A percentile compares a stretch with the other conserved stretches of the same genome.
Conservation (phyloP, 2,329 filamentous ascomycete species). For the Colletotrichum somersetense region DNA sequence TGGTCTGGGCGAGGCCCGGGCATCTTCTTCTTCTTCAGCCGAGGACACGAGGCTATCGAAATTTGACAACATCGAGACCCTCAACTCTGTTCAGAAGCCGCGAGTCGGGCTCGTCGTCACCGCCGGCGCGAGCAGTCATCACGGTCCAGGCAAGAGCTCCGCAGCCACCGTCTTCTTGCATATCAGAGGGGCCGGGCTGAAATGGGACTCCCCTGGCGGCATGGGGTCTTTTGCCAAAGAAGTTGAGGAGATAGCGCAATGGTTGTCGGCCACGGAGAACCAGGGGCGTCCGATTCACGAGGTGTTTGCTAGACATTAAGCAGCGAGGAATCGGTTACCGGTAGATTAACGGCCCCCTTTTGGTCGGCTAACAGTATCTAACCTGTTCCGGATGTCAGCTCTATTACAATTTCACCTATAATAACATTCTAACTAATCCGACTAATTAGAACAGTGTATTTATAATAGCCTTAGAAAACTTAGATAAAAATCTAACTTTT, state of each 20-base stretch:
- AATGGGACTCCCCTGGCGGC: background rate
- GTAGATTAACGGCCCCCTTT: no score
- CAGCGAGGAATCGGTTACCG: no score
- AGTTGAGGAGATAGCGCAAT: background rate
- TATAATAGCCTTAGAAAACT: no score
- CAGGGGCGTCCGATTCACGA: background rate
- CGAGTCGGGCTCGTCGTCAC: no score
- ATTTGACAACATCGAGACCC: background rate
- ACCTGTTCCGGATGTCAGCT: no score
- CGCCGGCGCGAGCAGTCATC: background rate
- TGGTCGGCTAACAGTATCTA: no score
- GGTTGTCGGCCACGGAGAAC: background rate
- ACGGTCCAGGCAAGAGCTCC: background rate
- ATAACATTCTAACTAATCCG: no score
- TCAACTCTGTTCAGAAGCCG: background rate
- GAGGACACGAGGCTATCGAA: background rate
- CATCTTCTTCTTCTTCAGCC: background rate
- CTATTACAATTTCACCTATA: no score
- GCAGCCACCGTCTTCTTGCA: background rate
- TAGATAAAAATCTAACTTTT: no score
- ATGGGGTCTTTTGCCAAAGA: background rate
- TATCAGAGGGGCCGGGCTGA: background rate
- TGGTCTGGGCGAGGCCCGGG: slow-evolving; percentile 5
- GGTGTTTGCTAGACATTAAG: no score
- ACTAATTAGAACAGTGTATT: no score